phyloP scores from a whole-genome alignment of 1,284 basidiomycete species.

The Chalciporus sp. region DNA sequence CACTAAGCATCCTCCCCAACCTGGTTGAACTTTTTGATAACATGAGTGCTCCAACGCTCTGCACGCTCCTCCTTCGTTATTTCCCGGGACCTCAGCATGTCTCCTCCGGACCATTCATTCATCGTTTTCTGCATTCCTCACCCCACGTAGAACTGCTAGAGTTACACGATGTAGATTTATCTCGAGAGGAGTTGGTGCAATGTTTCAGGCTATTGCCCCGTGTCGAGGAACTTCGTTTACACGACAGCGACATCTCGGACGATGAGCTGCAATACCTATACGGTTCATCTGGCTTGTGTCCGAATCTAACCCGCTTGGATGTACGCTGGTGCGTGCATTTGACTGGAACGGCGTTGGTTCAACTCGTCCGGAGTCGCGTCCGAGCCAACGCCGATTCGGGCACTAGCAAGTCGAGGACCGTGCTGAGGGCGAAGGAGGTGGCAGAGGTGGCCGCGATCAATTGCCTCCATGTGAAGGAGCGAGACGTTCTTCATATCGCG shows the following conservation, averaged over 20 bases:
- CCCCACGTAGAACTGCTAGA: conserved; percentile 53
- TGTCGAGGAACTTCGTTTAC: conserved; percentile 54
- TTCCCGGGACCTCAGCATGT: conserved; percentile 17
- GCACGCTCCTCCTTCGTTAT: conserved; percentile 47
- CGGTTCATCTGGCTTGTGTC: conserved; percentile 48
- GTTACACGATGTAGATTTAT: conserved; percentile 57
- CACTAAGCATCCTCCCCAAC: conserved; percentile 44
- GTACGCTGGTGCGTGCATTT: conserved; percentile 65
- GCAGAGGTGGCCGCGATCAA: conserved; percentile 57
- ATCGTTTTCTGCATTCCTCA: conserved; percentile 45
- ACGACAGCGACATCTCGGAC: conserved; percentile 62
- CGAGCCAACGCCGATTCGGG: conserved; percentile 4
- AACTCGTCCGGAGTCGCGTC: conserved; percentile 47
- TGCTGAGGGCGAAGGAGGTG: conserved; percentile 28
- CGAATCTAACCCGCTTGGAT: conserved; percentile 50
- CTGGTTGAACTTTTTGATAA: conserved; percentile 47
- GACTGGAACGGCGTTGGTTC: conserved; percentile 51
- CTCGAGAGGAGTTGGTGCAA: conserved; percentile 42
- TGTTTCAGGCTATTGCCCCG: conserved; percentile 43
- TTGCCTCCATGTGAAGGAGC: conserved; percentile 58
- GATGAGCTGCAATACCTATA: conserved; percentile 44
- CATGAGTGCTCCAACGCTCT: conserved; percentile 46
- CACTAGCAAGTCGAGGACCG: not conserved
- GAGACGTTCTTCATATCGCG: conserved; percentile 55
- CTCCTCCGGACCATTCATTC: conserved; percentile 42